Evolutionary conservation across 768 basidiomycete genomes (phyloP).

Genomic region (Tylopilus rubrobrunneus): DNA sequence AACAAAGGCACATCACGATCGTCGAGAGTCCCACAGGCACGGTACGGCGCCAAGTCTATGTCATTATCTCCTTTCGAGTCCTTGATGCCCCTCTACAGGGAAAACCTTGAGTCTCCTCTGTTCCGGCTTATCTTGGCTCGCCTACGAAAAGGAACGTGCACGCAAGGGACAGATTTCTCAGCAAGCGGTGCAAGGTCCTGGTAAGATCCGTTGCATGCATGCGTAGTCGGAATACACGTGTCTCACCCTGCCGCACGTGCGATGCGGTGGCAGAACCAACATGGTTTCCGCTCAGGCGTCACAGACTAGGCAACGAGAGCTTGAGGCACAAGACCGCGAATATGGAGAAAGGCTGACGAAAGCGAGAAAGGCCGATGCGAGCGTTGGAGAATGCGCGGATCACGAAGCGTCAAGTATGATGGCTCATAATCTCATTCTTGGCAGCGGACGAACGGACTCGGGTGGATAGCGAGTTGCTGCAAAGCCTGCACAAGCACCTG

Average conservation of each 20-base stretch:
- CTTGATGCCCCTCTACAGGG: slow-evolving; percentile 48
- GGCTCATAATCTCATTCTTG: not conserved
- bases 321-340: slow-evolving; percentile 65
- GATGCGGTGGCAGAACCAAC: slow-evolving; percentile 44
- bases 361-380: slow-evolving; percentile 65
- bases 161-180: slow-evolving; percentile 58
- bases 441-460: slow-evolving; percentile 2
- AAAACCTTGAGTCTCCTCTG: slow-evolving; percentile 78
- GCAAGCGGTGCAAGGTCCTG: slow-evolving; percentile 20
- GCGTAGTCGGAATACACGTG: slow-evolving; percentile 19
- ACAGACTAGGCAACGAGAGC: slow-evolving; percentile 56
- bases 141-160: slow-evolving; percentile 65
- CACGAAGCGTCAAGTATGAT: slow-evolving; percentile 55
- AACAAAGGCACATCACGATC: slow-evolving; percentile 70
- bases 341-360: slow-evolving; percentile 55
- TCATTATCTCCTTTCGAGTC: not conserved
- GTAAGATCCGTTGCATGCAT: slow-evolving; percentile 12
- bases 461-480: slow-evolving; percentile 22
- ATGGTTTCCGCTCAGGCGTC: slow-evolving; percentile 73
- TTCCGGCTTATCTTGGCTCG: slow-evolving; percentile 70
- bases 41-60: slow-evolving; percentile 37
- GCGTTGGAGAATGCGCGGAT: slow-evolving; percentile 54
- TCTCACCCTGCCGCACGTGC: slow-evolving; percentile 5
- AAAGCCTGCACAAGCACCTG: slow-evolving; percentile 16
- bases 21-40: slow-evolving; percentile 90